Conservation (phyloP, 805 yeast genomes). For the Yamadazyma scolyti region DNA sequence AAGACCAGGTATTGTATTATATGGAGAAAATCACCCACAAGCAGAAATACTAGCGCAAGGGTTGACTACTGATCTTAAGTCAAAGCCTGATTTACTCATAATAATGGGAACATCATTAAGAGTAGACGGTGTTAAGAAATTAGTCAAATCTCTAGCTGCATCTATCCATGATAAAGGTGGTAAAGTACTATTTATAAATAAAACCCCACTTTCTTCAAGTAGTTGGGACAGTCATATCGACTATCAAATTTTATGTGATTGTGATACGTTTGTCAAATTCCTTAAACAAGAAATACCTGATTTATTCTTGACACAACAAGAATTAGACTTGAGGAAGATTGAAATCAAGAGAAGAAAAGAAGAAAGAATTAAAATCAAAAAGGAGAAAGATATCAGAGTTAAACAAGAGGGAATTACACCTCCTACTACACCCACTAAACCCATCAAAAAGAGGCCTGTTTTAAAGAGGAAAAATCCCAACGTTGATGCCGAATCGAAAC, state of each 20-base stretch:
- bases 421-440: conserved; percentile 11
- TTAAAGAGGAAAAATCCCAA: conserved; percentile 15
- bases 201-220: conserved; percentile 51
- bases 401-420: conserved; percentile 12
- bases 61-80: conserved; percentile 57
- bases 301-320: conserved; percentile 57
- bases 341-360: conserved; percentile 10
- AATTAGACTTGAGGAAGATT: conserved; percentile 29
- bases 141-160: conserved; percentile 67
- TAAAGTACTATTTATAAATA: conserved; percentile 70
- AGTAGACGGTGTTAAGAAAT: conserved; percentile 82
- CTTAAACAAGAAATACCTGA: conserved; percentile 55
- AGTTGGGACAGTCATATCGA: conserved; percentile 75
- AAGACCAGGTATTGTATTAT: conserved; percentile 86
- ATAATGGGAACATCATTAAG: conserved; percentile 90
- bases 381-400: conserved; percentile 7
- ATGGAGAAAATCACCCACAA: conserved; percentile 92
- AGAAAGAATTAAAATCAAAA: conserved; percentile 7
- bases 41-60: conserved; percentile 77
- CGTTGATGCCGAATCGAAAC: conserved; percentile 10
- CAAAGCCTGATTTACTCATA: conserved; percentile 73
- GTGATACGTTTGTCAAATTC: conserved; percentile 73
- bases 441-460: conserved; percentile 13
- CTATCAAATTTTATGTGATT: conserved; percentile 73
- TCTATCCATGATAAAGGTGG: conserved; percentile 80